Conservation (phyloP, 805 yeast genomes). For the Saccharomycopsis lassenensis region DNA sequence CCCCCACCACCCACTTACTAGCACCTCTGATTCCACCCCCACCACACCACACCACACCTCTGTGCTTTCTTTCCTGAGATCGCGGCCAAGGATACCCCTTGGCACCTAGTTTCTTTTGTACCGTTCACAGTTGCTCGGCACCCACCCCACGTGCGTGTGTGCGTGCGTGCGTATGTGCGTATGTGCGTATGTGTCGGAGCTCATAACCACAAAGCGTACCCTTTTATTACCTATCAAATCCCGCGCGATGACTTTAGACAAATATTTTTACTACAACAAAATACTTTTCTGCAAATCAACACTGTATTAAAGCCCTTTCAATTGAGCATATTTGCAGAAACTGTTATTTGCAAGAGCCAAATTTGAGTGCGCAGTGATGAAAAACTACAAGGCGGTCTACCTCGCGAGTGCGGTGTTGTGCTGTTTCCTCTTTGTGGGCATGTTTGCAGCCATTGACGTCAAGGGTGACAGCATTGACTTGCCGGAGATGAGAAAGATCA, state of each 20-base stretch:
- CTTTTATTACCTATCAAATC: not conserved
- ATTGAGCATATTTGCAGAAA: not conserved
- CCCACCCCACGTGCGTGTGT: too few species aligned
- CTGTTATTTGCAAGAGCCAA: not conserved
- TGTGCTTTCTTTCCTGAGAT: too few species aligned
- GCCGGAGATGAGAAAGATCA: conserved; percentile 1
- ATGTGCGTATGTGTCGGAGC: not conserved
- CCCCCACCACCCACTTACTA: too few species aligned
- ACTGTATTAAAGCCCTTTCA: not conserved
- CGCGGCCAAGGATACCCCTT: too few species aligned
- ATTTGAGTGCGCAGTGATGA: too few species aligned
- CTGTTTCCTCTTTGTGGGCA: not conserved
- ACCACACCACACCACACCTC: too few species aligned
- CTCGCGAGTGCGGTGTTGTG: too few species aligned
- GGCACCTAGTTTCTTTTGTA: too few species aligned
- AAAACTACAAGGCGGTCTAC: too few species aligned
- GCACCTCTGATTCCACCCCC: too few species aligned
- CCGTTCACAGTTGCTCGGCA: too few species aligned
- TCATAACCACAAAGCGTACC: not conserved
- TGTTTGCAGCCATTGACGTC: not conserved
- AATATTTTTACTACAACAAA: not conserved
- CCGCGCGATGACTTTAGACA: not conserved
- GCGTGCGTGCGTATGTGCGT: not conserved
- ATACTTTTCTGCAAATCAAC: not conserved
- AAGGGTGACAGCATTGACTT: not conserved